Base-by-base conservation (phyloP, 2,329 filamentous ascomycete genomes). In the Curvularia verruculosa region DNA sequence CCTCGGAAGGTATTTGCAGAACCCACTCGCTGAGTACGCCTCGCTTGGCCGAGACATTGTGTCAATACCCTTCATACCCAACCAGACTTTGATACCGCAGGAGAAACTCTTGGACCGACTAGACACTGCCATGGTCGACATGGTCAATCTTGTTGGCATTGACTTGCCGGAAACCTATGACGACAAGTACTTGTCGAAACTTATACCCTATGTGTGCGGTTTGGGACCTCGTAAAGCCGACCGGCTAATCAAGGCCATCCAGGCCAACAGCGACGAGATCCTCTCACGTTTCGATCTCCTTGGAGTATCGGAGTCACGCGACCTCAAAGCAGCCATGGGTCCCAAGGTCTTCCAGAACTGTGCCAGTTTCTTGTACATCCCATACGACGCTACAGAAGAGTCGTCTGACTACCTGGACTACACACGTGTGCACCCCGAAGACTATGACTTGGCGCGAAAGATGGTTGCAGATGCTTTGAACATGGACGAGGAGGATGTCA, bases 391-490 rank as follows among this genome's bases (percentile, higher is more conserved):
- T n/a, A 87, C 88, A 13, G 92, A 91, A 67, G 84, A 88, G 1
- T 85, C 90, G 13, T 91, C 93, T 0, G 95, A 99, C 73, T 96
- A 96, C 56, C 83, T 99, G 24, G 95, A 99, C 78, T 96, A 95
- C 73, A 99, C 95, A 45, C 90, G 95, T 80, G 92, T 99, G 18
- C 95, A 99, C 71, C 95, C 95, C 1, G 95, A 99, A 80, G 95
- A 99, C 74, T 99, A 99, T 77, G 95, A 99, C 67, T 88, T 99
- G 60, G 95, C 92, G 47, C 91, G 94, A 67, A 99, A 99, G 79
- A 98, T 99, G 89, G 95, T 95, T 19, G 95, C 95, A 3, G 95
- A 99, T 81, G 95, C 95, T 15, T 82, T 99, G 46, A 94, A 97
- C 74, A 84, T 99, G 65, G 95, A 99, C 67, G 95, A 99, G 78